Evolutionary conservation across 768 basidiomycete species (phyloP), one percentile per base, ranked within the genome.

Genomic region (Agaricus subrufescens): DNA sequence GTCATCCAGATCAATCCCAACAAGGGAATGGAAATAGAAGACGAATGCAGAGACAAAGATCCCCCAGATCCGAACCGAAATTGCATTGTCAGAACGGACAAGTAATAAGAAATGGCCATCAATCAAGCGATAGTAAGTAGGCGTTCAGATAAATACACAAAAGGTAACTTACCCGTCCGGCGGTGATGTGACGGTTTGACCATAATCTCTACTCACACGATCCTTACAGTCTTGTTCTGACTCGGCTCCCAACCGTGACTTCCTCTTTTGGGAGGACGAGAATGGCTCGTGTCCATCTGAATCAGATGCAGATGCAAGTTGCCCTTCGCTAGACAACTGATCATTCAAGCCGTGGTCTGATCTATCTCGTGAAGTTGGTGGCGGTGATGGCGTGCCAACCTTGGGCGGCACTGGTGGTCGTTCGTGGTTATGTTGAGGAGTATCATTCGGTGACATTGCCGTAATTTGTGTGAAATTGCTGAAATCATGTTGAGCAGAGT

Each of bases 241-340:
- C 55, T 56, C 52, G 50, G 53, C 46, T 23, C 61, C 31, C 34
- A 56, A 52, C 56, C 61, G 29, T 27, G 52, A 50, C 58, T 56
- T 34, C 30, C 66, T 65, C 59, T 60, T 60, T 50, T 59, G 52
- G 39, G 63, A 54, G 45, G 48, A 31, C 34, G 34, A 25, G 7
- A 50, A 38, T n/a, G 74, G 75, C 60, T 73, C 74, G 61, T 71
- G 70, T 25, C 68, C 52, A 19, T 68, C 64, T 2, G 75, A 77
- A 47, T 77, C 77, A 3, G 75, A 74, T 29, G 78, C 75, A 50
- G 80, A 79, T 40, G 73, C 74, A 39, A 79, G 66, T 46, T 70
- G 66, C 54, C 74, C 75, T 62, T 78, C 81, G 55, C 69, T 65
- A 43, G 66, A 58, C 27, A 67, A 63, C 15, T 58, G 39, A 38